Evolutionary conservation across 2,329 filamentous ascomycete species (phyloP).

Genomic region (Aspergillus uvarum): DNA sequence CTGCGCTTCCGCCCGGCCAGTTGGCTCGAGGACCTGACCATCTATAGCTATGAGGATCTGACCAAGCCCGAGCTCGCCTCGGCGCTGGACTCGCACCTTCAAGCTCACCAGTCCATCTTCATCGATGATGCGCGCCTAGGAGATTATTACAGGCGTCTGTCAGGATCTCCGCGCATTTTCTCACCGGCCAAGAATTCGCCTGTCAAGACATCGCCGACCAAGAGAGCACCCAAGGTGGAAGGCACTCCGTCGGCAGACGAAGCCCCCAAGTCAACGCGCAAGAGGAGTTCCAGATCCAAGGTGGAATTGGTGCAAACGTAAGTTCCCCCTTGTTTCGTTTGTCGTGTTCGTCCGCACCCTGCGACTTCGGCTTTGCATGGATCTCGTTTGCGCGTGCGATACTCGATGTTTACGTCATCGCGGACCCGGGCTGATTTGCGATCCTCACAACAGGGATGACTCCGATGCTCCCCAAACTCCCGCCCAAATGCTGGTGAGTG

Average conservation of each 20-base stretch:
- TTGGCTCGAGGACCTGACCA: not conserved
- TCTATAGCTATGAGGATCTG: constrained; percentile 62
- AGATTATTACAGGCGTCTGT: constrained; percentile 68
- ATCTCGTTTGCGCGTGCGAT: not conserved
- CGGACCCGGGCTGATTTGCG: not conserved
- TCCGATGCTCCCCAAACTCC: constrained; percentile 19
- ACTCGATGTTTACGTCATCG: not conserved
- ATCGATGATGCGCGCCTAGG: constrained; percentile 63
- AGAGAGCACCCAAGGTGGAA: constrained; percentile 46
- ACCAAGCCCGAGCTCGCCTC: constrained; percentile 79
- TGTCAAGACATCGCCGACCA: constrained; percentile 42
- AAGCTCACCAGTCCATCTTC: constrained; percentile 66
- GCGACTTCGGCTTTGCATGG: not conserved
- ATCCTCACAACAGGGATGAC: constrained; percentile 14
- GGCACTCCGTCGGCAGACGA: constrained; percentile 28
- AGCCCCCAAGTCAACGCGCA: constrained; percentile 34
- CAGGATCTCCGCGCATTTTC: constrained; percentile 33
- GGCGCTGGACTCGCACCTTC: constrained; percentile 70
- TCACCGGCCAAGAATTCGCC: constrained; percentile 54
- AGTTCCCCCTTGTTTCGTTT: constrained; percentile 1
- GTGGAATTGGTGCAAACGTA: constrained; percentile 36
- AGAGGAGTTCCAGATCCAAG: constrained; percentile 43
- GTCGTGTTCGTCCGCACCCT: not conserved
- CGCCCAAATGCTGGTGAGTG: constrained; percentile 14
- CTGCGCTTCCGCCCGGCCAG: not conserved